These are phyloP conservation scores for Globisporangium spiculum DNA, from an alignment of 352 stramenopile species.

Conservation along the genomic window DNA sequence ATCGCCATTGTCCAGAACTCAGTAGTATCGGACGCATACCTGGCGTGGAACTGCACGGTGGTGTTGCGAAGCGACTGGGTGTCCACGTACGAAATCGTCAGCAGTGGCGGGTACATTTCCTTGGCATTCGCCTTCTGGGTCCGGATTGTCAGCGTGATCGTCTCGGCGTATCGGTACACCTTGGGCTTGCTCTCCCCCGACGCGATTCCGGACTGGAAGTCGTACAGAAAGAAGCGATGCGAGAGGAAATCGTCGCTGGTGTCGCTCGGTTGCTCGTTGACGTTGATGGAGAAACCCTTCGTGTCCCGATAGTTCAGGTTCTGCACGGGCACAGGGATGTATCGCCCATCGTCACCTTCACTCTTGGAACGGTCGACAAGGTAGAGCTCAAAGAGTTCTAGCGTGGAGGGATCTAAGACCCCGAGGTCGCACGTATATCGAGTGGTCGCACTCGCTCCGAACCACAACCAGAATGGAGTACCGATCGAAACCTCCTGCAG, in stretches of 20 bases:
- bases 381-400: conserved; percentile 90
- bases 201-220: conserved; percentile 68
- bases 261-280: conserved; percentile 58
- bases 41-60: conserved; percentile 67
- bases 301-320: conserved; percentile 81
- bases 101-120: conserved; percentile 60
- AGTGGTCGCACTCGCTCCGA: conserved; percentile 68
- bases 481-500: conserved; percentile 12
- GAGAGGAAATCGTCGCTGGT: conserved; percentile 81
- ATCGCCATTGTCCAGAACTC: conserved; percentile 78
- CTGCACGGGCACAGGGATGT: conserved; percentile 87
- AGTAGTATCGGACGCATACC: conserved; percentile 84
- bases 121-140: conserved; percentile 45
- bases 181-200: conserved; percentile 40
- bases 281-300: conserved; percentile 68
- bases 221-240: conserved; percentile 92
- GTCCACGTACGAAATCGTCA: conserved; percentile 82
- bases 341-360: conserved; percentile 41
- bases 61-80: conserved; percentile 28
- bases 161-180: conserved; percentile 69
- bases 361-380: conserved; percentile 78
- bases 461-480: conserved; percentile 69
- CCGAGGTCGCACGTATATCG: conserved; percentile 65
- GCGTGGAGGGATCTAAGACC: conserved; percentile 32
- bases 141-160: conserved; percentile 61